Percentiles rank a stretch among this genome's conserved stretches.
These are phyloP conservation scores for Ustilago crameri DNA, from an alignment of 1,284 basidiomycete species.

Conservation along the genomic window DNA sequence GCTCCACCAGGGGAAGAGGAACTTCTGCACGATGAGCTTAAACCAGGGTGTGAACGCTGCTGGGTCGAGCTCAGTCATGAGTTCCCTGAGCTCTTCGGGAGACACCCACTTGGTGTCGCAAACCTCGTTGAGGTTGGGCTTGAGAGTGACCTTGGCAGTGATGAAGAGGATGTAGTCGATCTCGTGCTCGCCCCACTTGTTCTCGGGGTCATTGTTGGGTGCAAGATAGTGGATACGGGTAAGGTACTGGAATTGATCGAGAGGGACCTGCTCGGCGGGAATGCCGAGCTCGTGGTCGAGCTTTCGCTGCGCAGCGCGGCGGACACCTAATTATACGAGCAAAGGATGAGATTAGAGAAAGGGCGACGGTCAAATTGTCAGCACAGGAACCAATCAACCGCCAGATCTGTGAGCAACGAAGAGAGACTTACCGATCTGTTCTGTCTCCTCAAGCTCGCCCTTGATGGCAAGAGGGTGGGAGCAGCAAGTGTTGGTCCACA, in stretches of 20 bases:
- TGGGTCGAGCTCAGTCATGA: conserved; percentile 81
- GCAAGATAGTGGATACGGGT: conserved; percentile 98
- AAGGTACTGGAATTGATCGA: conserved; percentile 91
- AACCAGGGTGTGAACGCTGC: conserved; percentile 99
- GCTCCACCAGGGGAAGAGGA: conserved; percentile 99
- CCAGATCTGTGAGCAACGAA: not conserved
- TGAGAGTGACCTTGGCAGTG: conserved; percentile 86
- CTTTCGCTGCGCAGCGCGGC: conserved; percentile 89
- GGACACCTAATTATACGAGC: conserved; percentile 72
- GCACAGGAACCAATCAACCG: too few species aligned
- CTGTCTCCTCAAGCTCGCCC: conserved; percentile 78
- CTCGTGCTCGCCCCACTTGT: conserved; percentile 98
- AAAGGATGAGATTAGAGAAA: not conserved
- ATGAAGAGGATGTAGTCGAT: conserved; percentile 98
- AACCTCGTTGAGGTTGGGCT: conserved; percentile 90
- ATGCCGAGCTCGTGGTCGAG: conserved; percentile 97
- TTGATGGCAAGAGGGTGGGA: conserved; percentile 84
- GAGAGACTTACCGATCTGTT: conserved; percentile 73
- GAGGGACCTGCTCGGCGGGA: conserved; percentile 76
- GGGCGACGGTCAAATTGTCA: not conserved
- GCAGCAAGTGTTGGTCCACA: conserved; percentile 99
- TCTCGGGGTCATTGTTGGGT: conserved; percentile 76
- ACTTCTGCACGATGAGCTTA: conserved; percentile 95
- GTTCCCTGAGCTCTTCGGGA: conserved; percentile 85
- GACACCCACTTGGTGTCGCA: conserved; percentile 90